Percentiles rank a stretch among this genome's conserved stretches.
Conservation (phyloP, 208 protist species). For the Crithidia acanthocephali region DNA sequence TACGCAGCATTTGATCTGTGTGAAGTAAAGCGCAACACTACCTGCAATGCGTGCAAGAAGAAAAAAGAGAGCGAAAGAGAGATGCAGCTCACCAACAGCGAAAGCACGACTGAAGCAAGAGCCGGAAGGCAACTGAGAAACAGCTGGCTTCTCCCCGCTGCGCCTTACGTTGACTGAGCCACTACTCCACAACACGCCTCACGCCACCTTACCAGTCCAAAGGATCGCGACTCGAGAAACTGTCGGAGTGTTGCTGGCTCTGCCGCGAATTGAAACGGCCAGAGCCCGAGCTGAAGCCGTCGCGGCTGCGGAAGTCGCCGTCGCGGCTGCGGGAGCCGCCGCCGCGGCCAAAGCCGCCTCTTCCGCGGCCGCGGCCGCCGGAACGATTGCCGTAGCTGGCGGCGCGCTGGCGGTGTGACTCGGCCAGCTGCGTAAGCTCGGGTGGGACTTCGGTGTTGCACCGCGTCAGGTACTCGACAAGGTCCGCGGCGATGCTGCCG, state of each 20-base stretch:
- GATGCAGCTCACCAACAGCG: too few relatives aligned
- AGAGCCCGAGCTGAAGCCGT: not conserved
- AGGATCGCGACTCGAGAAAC: not conserved
- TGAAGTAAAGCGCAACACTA: too few relatives aligned
- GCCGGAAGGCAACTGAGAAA: too few relatives aligned
- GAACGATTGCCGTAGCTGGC: not conserved
- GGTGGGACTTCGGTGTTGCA: conserved; percentile 65
- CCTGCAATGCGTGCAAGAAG: too few relatives aligned
- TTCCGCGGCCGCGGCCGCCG: conserved; percentile 12
- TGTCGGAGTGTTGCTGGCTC: not conserved
- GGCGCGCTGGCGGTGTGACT: conserved; percentile 26
- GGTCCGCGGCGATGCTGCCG: conserved; percentile 57
- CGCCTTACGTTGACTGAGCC: too few relatives aligned
- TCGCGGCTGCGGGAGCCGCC: not conserved
- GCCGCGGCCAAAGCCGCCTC: conserved; percentile 1
- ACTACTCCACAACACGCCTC: not conserved
- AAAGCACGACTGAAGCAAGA: too few relatives aligned
- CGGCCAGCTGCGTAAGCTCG: conserved; percentile 53
- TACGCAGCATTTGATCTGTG: too few relatives aligned
- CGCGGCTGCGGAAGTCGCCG: not conserved
- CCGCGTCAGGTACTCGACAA: conserved; percentile 73
- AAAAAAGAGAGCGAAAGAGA: too few relatives aligned
- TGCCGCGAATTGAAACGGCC: conserved; percentile 9
- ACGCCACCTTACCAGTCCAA: conserved; percentile 7
- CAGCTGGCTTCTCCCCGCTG: too few relatives aligned